A percentile compares a stretch with the other conserved stretches of the same genome.
Evolutionary conservation across 2,329 filamentous ascomycete species (phyloP).

Genomic region (Scedosporium minutisporum): DNA sequence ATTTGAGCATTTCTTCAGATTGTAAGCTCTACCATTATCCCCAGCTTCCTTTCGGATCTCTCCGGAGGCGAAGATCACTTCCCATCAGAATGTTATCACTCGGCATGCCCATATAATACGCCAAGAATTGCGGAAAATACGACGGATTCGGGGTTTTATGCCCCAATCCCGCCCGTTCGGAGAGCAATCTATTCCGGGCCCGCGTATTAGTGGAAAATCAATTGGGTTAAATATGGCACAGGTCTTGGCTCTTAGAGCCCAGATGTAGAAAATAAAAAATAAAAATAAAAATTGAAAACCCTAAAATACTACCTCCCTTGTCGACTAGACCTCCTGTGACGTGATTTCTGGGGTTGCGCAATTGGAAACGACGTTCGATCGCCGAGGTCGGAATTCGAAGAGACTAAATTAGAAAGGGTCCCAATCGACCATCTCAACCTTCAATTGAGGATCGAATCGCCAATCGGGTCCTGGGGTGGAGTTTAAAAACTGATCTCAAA

Average conservation of each 20-base stretch:
- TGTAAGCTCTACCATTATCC: too few relatives aligned
- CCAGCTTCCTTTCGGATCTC: background rate
- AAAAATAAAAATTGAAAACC: too few relatives aligned
- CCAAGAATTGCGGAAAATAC: background rate
- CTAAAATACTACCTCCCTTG: background rate
- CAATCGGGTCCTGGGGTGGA: background rate
- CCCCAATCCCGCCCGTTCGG: background rate
- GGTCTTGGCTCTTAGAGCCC: background rate
- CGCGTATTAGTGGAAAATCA: constrained; percentile 1
- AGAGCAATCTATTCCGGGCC: background rate
- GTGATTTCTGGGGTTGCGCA: background rate
- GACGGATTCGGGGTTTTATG: background rate
- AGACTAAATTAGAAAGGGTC: background rate
- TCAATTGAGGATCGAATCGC: background rate
- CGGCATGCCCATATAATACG: background rate
- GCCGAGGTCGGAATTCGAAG: background rate
- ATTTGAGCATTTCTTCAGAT: too few relatives aligned
- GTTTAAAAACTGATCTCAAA: background rate
- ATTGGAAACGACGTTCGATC: background rate
- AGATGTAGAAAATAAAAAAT: background rate
- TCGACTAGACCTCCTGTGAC: background rate
- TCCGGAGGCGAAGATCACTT: too few relatives aligned
- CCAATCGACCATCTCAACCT: background rate
- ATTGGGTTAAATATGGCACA: background rate
- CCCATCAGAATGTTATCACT: too few relatives aligned